Base-by-base conservation (phyloP, 805 yeast species). In the Ogataea methylovora region DNA sequence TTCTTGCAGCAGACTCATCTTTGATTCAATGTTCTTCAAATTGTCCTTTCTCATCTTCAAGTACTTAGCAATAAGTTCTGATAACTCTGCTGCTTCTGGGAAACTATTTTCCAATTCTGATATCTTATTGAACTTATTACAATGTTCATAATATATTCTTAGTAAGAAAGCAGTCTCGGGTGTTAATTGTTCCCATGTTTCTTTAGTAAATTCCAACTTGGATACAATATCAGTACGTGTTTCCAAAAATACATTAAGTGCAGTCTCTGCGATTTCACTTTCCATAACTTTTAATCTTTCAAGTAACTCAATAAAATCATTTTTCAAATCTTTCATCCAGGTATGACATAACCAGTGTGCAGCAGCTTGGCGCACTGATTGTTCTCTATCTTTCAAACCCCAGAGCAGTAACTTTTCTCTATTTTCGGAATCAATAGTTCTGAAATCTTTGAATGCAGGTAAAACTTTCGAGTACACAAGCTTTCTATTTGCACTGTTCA, bases 371-470 rank as follows among this genome's bases (percentile, higher is more conserved):
- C 75, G 63, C 1, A 92, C 97, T 5, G 65, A 45, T 4, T 68
- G 75, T 43, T 88, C 96, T 44, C 97, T 73, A 56, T 90, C 98
- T 41, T 75, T 76, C 33, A 90, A 65, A 3, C 98, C 97, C 86
- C 95, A 84, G 28, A 69, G 65, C 15, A 92, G 63, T 17, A 92
- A 54, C 35, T 71, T 69, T 37, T 83, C 90, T 27, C 95, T 63
- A 22, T 71, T 63, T 7, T 63, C 62, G 32, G 71, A 63, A 22
- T 68, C 71, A 8, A 85, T 61, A 8, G 61, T 49, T 36, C 63
- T 45, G 30, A 79, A 72, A 41, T 75, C 82, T 5, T 82, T 83
- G 44, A 86, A 61, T 21, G 76, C 79, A 38, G 78, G 77, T 34
- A 86, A 56, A 2, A 83, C 64, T 39, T 82, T 69, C 1, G 88